Base-by-base conservation (phyloP, 129 eudicot genomes). In the Centaurea solstitialis region DNA sequence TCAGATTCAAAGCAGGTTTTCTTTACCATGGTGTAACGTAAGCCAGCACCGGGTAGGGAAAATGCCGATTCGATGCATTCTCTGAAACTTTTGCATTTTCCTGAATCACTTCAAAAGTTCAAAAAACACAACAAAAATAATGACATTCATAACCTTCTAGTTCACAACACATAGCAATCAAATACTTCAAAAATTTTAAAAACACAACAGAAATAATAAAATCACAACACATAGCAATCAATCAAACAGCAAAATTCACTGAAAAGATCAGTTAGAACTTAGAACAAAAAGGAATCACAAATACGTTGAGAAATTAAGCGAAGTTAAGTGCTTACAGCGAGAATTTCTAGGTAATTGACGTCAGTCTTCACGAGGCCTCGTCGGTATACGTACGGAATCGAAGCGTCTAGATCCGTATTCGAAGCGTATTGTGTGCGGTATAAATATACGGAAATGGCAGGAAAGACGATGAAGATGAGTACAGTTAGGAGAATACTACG, bases 11-110 rank as follows among this genome's bases (percentile, higher is more conserved):
- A 74, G 28, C 8, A 21, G 13, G 37, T 59, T n/a, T 15, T 20
- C 8, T 40, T 61, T 87, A 93, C 99, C 99, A 96, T 39, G 99
- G 99, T 72, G 99, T 96, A 84, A 93, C 86, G 72, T 96, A 96
- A 37, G 97, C 99, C 22, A 96, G 87, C 43, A 96, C 97, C 13
- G 95, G 89, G 74, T 96, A 73, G 50, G 74, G 47, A 74, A 93
- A 96, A 28, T 77, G 78, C 82, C 91, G 82, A 9, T 0, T 75
- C 28, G 89, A 81, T 59, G 68, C 69, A 85, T 91, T 91, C 78
- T 84, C 92, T n/a, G 89, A 84, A 20, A 90, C 89, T 91, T 80
- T 88, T 72, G 81, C 73, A 80, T 91, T 80, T 87, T 93, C 99
- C 99, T 95, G 86, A 64, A 88, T 45, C 74, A 57, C 78, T 76